These are phyloP conservation scores for Chaetomiaceae sp. DNA, from an alignment of 2,329 filamentous ascomycete species.

Conservation along the genomic window DNA sequence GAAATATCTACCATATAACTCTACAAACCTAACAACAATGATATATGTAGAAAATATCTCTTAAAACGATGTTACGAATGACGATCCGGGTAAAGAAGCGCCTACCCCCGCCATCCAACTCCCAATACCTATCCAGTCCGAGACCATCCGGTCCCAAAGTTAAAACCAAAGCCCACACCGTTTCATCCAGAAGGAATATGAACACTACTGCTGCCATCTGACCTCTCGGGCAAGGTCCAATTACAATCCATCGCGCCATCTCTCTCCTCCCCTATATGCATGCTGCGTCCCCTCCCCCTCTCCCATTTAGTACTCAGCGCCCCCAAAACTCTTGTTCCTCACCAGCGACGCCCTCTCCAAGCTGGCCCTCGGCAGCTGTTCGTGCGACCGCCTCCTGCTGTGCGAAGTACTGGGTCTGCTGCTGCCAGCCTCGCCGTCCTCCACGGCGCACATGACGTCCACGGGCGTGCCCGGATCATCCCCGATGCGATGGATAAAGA, in stretches of 20 bases:
- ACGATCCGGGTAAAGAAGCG: background rate
- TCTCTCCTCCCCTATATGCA: too few species aligned
- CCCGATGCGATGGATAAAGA: slow-evolving; percentile 62
- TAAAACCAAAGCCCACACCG: too few species aligned
- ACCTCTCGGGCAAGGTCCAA: too few species aligned
- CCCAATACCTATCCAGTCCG: background rate
- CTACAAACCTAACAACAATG: background rate
- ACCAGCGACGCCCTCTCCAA: slow-evolving; percentile 44
- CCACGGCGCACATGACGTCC: slow-evolving; percentile 39
- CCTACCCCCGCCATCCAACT: background rate
- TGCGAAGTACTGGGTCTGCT: slow-evolving; percentile 31
- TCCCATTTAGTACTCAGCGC: slow-evolving; percentile 40
- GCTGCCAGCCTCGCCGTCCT: slow-evolving; percentile 38
- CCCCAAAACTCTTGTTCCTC: slow-evolving; percentile 47
- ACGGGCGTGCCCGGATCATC: slow-evolving; percentile 49
- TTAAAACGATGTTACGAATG: background rate
- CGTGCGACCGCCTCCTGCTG: slow-evolving; percentile 39
- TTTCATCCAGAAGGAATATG: too few species aligned
- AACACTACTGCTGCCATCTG: too few species aligned
- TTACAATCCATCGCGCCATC: too few species aligned
- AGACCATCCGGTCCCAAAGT: too few species aligned
- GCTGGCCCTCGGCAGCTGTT: slow-evolving; percentile 40
- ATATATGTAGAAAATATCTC: background rate
- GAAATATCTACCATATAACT: background rate
- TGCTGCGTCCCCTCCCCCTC: background rate